Conservation (phyloP, 495 filamentous ascomycete genomes). For the Neurospora sp. region DNA sequence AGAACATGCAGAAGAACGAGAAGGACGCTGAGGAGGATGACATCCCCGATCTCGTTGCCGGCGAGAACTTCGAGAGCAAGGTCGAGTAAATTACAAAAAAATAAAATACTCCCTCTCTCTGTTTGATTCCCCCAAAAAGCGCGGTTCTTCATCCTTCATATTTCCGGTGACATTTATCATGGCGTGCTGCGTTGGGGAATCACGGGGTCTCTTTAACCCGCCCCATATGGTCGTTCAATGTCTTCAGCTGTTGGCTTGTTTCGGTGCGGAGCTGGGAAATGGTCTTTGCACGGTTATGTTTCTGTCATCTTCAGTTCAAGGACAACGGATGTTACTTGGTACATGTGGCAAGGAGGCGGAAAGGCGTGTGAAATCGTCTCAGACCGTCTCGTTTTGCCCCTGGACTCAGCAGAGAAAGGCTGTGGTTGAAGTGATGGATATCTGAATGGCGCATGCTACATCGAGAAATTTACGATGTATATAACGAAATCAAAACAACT, state of each 20-base stretch:
- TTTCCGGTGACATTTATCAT: neutral
- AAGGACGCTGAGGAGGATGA: constrained; percentile 76
- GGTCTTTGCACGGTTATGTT: neutral
- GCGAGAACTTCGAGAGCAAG: constrained; percentile 94
- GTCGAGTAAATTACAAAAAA: constrained; percentile 57
- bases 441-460: neutral
- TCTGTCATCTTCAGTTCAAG: neutral
- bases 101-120: constrained; percentile 6
- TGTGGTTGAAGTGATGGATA: neutral
- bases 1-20: constrained; percentile 96
- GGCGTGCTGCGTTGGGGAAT: neutral
- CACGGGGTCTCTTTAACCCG: neutral
- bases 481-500: neutral
- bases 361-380: neutral
- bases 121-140: constrained; percentile 2
- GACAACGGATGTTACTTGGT: neutral
- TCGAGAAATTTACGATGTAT: neutral
- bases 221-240: neutral
- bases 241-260: neutral
- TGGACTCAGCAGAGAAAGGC: neutral
- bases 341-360: neutral
- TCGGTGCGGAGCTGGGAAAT: neutral
- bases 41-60: constrained; percentile 91
- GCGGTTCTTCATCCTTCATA: neutral
- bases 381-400: neutral